Percentiles rank a stretch among this genome's conserved stretches.
phyloP scores from a whole-genome alignment of 139 green algal species.

The Nannochloris sp. region DNA sequence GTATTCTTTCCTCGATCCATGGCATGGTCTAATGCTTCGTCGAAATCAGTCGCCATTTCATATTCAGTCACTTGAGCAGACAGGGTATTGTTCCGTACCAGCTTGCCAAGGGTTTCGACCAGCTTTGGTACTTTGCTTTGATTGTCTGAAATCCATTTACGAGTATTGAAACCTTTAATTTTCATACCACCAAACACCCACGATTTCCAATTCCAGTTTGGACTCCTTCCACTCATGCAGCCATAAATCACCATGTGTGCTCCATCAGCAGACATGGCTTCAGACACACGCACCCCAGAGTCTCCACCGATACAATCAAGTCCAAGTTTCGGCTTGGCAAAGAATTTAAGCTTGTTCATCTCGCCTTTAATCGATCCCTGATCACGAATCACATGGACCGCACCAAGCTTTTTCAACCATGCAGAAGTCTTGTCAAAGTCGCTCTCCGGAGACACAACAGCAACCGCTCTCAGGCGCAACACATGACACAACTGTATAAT shows the following conservation, averaged over 20 bases:
- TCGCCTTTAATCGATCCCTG: conserved; percentile 47
- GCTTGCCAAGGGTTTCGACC: conserved; percentile 58
- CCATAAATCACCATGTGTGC: conserved; percentile 68
- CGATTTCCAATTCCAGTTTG: conserved; percentile 56
- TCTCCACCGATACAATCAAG: conserved; percentile 74
- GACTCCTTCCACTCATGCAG: conserved; percentile 53
- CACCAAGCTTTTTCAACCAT: conserved; percentile 59
- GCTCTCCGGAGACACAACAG: conserved; percentile 23
- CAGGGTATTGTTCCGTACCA: conserved; percentile 65
- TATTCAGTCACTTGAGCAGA: conserved; percentile 68
- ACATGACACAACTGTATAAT: conserved; percentile 77
- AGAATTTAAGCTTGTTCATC: conserved; percentile 69
- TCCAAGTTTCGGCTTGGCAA: conserved; percentile 67
- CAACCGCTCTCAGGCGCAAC: conserved; percentile 57
- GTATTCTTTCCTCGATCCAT: conserved; percentile 48
- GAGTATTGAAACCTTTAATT: conserved; percentile 35
- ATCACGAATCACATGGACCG: conserved; percentile 59
- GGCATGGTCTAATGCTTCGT: conserved; percentile 69
- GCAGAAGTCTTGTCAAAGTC: conserved; percentile 27
- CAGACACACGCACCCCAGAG: conserved; percentile 46
- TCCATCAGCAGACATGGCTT: conserved; percentile 54
- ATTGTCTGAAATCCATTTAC: conserved; percentile 46
- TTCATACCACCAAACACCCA: conserved; percentile 58
- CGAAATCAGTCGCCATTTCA: conserved; percentile 58
- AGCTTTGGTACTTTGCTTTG: conserved; percentile 43